phyloP scores from a whole-genome alignment of 2,329 filamentous ascomycete species.

The Pseudogymnoascus sp. region DNA sequence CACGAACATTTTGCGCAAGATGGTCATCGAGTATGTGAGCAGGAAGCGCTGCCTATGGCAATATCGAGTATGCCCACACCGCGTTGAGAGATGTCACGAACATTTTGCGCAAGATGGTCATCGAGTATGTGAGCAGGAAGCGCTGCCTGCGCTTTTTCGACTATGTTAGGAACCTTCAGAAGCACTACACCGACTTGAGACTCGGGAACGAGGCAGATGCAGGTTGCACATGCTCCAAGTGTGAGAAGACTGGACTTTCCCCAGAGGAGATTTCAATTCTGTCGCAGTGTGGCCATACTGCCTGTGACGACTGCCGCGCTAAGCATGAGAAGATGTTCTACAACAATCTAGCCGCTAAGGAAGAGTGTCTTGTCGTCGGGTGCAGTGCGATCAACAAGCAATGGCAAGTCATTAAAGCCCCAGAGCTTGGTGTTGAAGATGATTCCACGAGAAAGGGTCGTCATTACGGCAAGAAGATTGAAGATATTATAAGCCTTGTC shows the following conservation, averaged over 20 bases:
- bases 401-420: conserved; percentile 35
- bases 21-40: conserved; percentile 27
- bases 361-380: conserved; percentile 34
- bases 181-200: conserved; percentile 10
- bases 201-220: background rate
- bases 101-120: conserved; percentile 22
- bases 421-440: conserved; percentile 30
- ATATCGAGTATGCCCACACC: conserved; percentile 13
- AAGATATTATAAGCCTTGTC: conserved; percentile 39
- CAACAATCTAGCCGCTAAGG: conserved; percentile 15
- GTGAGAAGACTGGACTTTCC: conserved; percentile 24
- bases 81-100: conserved; percentile 23
- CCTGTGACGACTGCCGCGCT: conserved; percentile 38
- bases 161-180: conserved; percentile 28
- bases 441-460: conserved; percentile 18
- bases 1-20: conserved; percentile 23
- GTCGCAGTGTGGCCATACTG: conserved; percentile 43
- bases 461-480: conserved; percentile 41
- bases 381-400: conserved; percentile 35
- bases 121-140: conserved; percentile 29
- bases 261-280: conserved; percentile 34
- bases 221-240: conserved; percentile 28
- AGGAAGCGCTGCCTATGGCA: conserved; percentile 27
- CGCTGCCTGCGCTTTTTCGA: conserved; percentile 30
- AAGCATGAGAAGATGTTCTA: background rate